Conservation (phyloP, 371 early-diverging fungal species). For the Massospora cicadina region DNA sequence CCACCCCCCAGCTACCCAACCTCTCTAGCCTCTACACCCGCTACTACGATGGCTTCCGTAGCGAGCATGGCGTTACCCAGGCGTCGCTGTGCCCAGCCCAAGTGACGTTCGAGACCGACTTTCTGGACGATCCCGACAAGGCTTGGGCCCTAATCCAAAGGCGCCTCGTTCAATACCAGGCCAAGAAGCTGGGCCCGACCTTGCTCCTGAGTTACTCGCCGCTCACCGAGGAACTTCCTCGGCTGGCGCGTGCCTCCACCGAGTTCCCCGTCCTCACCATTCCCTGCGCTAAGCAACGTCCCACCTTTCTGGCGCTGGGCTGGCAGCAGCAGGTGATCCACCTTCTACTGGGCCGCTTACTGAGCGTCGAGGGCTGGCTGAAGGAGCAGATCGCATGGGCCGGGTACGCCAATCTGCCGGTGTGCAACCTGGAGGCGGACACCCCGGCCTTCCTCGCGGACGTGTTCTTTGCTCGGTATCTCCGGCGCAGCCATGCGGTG, state of each 20-base stretch:
- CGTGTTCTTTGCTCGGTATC: slow-evolving; percentile 56
- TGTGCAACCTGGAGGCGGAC: slow-evolving; percentile 78
- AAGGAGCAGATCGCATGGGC: slow-evolving; percentile 53
- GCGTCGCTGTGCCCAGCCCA: neutral
- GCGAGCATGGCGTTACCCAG: neutral
- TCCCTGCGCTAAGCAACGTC: slow-evolving; percentile 30
- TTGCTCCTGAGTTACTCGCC: slow-evolving; percentile 49
- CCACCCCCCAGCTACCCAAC: neutral
- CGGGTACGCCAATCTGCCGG: slow-evolving; percentile 69
- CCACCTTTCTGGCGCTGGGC: slow-evolving; percentile 50
- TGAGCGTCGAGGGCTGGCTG: slow-evolving; percentile 51
- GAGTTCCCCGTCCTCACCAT: slow-evolving; percentile 48
- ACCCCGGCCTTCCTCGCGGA: slow-evolving; percentile 62
- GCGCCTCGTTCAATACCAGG: slow-evolving; percentile 32
- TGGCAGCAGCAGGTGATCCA: slow-evolving; percentile 60
- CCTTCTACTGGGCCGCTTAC: slow-evolving; percentile 49
- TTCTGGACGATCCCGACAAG: slow-evolving; percentile 11
- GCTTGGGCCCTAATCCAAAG: slow-evolving; percentile 21
- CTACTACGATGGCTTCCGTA: neutral
- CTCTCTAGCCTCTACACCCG: neutral
- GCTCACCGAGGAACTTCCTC: slow-evolving; percentile 19
- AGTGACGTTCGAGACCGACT: neutral
- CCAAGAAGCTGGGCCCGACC: slow-evolving; percentile 40
- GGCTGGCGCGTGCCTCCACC: slow-evolving; percentile 7
- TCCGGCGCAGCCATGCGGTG: slow-evolving; percentile 53